Evolutionary conservation across 179 eudicot species (phyloP), one percentile per base, ranked within the genome.

Genomic region (Nepenthes alata): DNA sequence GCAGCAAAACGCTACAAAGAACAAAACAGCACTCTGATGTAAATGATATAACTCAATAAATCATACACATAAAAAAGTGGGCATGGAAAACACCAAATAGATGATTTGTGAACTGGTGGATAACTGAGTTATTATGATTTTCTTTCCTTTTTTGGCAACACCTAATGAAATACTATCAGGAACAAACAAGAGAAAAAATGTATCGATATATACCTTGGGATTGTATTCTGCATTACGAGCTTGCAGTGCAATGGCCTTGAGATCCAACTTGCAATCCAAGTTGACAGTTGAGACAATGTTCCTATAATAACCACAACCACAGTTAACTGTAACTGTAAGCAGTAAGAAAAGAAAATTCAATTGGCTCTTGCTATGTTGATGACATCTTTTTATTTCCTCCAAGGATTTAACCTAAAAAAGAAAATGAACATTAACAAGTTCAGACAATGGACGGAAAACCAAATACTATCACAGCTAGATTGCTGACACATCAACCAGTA

Each of bases 151-250:
- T 25, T 25, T 25, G 25, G 0, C 25, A 25, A 25, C 25, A 25
- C 25, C 25, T 25, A 25, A 25, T 25, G 25, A 25, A 25, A 25
- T 25, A 25, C 25, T 25, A 25, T 25, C 25, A 25, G 1, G 25
- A 25, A 25, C 25, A 25, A 25, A 25, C 25, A 25, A 25, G 25
- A 25, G 25, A 25, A 25, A 25, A 25, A 25, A 25, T 25, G 25
- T 25, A 25, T 25, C 25, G 25, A 25, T 41, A n/a, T 16, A 3
- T 70, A 81, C 89, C 94, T 83, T 88, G 2, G 95, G 95, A 60
- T 88, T 88, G 72, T 88, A 88, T 58, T 88, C 96, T 64, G 93
- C 96, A 71, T 88, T 88, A 49, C 89, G 83, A 65, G 93, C 96
- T 74, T 81, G 87, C 61, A 85, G 66, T 13, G 93, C 93, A 68